Conservation (phyloP, 2,329 filamentous ascomycete species). For the Claviceps sp. region DNA sequence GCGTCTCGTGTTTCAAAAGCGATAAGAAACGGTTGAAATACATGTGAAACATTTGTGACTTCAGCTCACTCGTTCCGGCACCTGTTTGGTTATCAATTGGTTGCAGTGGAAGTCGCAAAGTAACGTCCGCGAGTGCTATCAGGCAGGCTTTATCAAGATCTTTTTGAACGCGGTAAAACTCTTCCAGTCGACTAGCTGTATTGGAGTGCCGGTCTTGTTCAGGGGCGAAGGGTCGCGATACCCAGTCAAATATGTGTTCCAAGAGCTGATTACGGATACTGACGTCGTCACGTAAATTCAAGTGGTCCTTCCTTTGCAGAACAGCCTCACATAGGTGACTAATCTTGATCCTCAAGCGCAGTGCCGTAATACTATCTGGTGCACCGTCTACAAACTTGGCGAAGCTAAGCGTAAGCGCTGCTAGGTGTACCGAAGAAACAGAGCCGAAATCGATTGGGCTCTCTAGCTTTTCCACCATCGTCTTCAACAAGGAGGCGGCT, state of each 20-base stretch:
- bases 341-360: slow-evolving; percentile 55
- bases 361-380: slow-evolving; percentile 38
- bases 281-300: slow-evolving; percentile 56
- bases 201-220: slow-evolving; percentile 18
- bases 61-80: slow-evolving; percentile 52
- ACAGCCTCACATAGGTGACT: slow-evolving; percentile 55
- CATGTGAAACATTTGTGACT: slow-evolving; percentile 57
- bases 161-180: slow-evolving; percentile 43
- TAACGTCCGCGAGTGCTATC: slow-evolving; percentile 50
- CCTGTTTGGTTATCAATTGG: slow-evolving; percentile 52
- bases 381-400: slow-evolving; percentile 51
- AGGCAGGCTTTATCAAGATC: slow-evolving; percentile 55
- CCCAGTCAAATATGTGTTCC: slow-evolving; percentile 57
- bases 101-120: slow-evolving; percentile 52
- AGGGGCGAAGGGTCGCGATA: slow-evolving; percentile 45
- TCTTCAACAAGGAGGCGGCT: slow-evolving; percentile 48
- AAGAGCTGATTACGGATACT: slow-evolving; percentile 55
- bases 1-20: slow-evolving; percentile 44
- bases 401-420: slow-evolving; percentile 49
- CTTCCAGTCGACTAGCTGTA: slow-evolving; percentile 37
- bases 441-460: slow-evolving; percentile 49
- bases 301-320: slow-evolving; percentile 51
- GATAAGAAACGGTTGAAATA: slow-evolving; percentile 60
- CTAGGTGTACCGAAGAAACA: slow-evolving; percentile 50
- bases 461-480: slow-evolving; percentile 50